phyloP scores from a whole-genome alignment of 2,329 filamentous ascomycete species.

The Cladophialophora psammophila region DNA sequence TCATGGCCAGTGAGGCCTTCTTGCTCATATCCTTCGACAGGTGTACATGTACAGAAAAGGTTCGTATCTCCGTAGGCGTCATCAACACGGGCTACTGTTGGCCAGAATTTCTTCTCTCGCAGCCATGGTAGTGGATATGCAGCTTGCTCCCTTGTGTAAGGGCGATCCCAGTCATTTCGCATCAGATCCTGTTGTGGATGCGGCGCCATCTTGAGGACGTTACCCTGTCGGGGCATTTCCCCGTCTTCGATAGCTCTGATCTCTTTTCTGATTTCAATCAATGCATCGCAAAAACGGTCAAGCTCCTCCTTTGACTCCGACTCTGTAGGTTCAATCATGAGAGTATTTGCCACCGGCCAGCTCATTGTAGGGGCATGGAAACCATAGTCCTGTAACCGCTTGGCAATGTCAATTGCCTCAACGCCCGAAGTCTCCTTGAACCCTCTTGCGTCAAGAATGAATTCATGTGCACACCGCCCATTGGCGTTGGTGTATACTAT shows the following conservation, averaged over 20 bases:
- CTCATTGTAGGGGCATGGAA: conserved; percentile 98
- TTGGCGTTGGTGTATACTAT: conserved; percentile 94
- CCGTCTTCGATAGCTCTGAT: conserved; percentile 85
- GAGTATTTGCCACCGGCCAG: conserved; percentile 91
- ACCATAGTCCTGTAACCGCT: conserved; percentile 94
- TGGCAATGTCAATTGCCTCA: conserved; percentile 93
- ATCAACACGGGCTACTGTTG: conserved; percentile 82
- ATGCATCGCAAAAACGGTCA: conserved; percentile 88
- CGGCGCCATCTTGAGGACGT: conserved; percentile 87
- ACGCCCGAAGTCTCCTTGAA: conserved; percentile 85
- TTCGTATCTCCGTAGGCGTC: conserved; percentile 92
- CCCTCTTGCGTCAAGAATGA: conserved; percentile 86
- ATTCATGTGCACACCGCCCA: conserved; percentile 92
- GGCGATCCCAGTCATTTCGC: conserved; percentile 77
- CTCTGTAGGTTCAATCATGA: conserved; percentile 98
- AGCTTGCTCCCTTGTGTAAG: conserved; percentile 80
- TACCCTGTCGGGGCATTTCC: conserved; percentile 73
- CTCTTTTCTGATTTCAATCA: conserved; percentile 85
- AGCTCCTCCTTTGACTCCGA: conserved; percentile 91
- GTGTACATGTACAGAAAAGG: conserved; percentile 92
- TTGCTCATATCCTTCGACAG: conserved; percentile 66
- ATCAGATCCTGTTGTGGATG: conserved; percentile 86
- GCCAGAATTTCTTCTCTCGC: conserved; percentile 98
- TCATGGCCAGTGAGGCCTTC: conserved; percentile 30
- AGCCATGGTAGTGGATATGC: conserved; percentile 85